Evolutionary conservation across 768 basidiomycete genomes (phyloP), one percentile per base, ranked within the genome.

Genomic region (Amanita inopinata): DNA sequence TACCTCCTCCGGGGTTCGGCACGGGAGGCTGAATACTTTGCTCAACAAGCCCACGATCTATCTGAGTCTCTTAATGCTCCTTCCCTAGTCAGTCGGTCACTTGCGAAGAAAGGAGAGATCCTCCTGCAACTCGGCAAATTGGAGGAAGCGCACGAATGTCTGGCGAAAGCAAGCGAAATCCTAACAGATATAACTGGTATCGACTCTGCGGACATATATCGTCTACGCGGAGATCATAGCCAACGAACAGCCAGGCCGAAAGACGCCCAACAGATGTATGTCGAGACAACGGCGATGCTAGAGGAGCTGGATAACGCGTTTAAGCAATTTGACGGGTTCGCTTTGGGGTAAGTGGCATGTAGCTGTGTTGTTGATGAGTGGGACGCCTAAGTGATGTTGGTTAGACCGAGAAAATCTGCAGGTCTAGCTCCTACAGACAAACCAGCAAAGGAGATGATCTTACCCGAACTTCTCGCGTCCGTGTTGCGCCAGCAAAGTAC

Each of bases 11-110:
- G 89, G 12, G 94, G 94, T 0, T 89, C 91, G 4, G 74, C 80
- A 2, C 75, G 83, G 15, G 90, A 93, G 52, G 80, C 88, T 1
- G 80, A 88, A 47, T 92, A 84, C 52, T 94, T 91, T 55, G 70
- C 82, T 0, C 69, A 81, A 30, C 83, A 90, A 54, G 85, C 84
- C 1, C 64, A 71, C n/a, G 76, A 80, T 14, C 63, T 97, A 1
- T 86, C 89, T 0, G 63, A 70, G 35, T 68, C 81, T 4, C 56
- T 90, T 8, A 80, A 79, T 46, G 74, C 82, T 0, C 77, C 82
- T 11, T 70, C 76, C 0, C 62, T 86, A 53, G 58, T 71, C 5
- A 74, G 80, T 15, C 73, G 83, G 6, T 85, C 87, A 0, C 59
- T 82, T 20, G 69, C 79, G 0, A 66, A 73, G 51, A 74, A 77